Conservation (phyloP, 495 filamentous ascomycete genomes). For the Copromyces sp. region DNA sequence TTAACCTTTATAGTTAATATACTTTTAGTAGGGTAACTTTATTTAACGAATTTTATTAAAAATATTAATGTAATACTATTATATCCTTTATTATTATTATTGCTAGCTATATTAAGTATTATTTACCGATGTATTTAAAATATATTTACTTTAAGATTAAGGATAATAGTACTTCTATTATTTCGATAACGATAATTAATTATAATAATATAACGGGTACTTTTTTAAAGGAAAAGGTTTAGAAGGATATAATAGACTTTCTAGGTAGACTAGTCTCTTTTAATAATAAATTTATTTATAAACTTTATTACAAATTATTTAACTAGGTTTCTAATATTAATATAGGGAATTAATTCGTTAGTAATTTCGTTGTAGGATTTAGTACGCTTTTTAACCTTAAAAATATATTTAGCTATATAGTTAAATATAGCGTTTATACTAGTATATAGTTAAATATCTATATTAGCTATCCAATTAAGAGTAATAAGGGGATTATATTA, state of each 20-base stretch:
- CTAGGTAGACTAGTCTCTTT: too few relatives aligned
- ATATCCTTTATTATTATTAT: too few relatives aligned
- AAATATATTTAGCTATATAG: background rate
- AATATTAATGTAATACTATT: background rate
- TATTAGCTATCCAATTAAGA: background rate
- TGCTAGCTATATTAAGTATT: too few relatives aligned
- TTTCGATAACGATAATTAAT: too few relatives aligned
- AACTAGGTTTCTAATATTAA: background rate
- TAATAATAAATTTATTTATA: too few relatives aligned
- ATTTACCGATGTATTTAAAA: too few relatives aligned
- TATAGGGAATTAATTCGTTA: background rate
- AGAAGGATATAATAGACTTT: too few relatives aligned
- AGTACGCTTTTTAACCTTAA: background rate
- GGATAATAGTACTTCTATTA: too few relatives aligned
- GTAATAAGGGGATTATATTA: background rate
- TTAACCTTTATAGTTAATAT: background rate
- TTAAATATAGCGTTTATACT: background rate
- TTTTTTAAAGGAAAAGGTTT: too few relatives aligned
- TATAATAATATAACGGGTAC: too few relatives aligned
- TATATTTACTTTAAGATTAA: too few relatives aligned
- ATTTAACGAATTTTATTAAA: background rate
- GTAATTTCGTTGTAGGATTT: background rate
- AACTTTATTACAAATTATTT: too few relatives aligned
- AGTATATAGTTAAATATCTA: background rate
- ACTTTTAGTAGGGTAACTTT: background rate